phyloP scores from a whole-genome alignment of 1,139 yeast genomes.

The Nakaseomyces kungkrabaensis region DNA sequence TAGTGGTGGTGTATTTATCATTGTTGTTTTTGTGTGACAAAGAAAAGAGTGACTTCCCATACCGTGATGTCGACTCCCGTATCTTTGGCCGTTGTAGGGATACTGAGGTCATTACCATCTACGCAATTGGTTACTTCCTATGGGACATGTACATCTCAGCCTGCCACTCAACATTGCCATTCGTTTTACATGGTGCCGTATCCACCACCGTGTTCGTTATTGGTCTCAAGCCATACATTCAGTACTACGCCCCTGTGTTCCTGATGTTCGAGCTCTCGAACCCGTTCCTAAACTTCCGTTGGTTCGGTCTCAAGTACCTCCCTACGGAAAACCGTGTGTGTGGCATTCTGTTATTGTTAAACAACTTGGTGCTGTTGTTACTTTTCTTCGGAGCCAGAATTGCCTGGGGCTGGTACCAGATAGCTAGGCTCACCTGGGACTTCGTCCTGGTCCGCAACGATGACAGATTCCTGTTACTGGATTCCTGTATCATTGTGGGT shows the following conservation, averaged over 20 bases:
- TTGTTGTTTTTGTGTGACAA: slow-evolving; percentile 13
- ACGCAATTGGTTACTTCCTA: slow-evolving; percentile 79
- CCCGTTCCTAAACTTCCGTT: slow-evolving; percentile 84
- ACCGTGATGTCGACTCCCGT: slow-evolving; percentile 33
- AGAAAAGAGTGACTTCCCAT: slow-evolving; percentile 8
- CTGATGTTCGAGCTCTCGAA: slow-evolving; percentile 83
- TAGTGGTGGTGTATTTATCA: slow-evolving; percentile 25
- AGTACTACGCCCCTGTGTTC: slow-evolving; percentile 78
- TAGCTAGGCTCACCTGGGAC: slow-evolving; percentile 43
- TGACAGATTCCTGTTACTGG: slow-evolving; percentile 36
- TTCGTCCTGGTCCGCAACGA: slow-evolving; percentile 36
- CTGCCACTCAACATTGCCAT: slow-evolving; percentile 54
- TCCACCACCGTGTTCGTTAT: slow-evolving; percentile 66
- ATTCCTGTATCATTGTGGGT: slow-evolving; percentile 41
- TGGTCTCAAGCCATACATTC: slow-evolving; percentile 61
- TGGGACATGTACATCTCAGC: slow-evolving; percentile 78
- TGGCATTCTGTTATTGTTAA: slow-evolving; percentile 43
- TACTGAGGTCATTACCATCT: slow-evolving; percentile 57
- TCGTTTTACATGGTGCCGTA: slow-evolving; percentile 75
- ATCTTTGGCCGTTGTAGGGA: slow-evolving; percentile 68
- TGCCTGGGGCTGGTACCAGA: slow-evolving; percentile 81
- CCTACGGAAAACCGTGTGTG: slow-evolving; percentile 36
- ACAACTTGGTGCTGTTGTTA: slow-evolving; percentile 59
- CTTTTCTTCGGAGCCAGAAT: slow-evolving; percentile 73
- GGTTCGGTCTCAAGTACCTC: slow-evolving; percentile 67